Conservation (phyloP, 352 stramenopile genomes). For the Globisporangium nodosum region DNA sequence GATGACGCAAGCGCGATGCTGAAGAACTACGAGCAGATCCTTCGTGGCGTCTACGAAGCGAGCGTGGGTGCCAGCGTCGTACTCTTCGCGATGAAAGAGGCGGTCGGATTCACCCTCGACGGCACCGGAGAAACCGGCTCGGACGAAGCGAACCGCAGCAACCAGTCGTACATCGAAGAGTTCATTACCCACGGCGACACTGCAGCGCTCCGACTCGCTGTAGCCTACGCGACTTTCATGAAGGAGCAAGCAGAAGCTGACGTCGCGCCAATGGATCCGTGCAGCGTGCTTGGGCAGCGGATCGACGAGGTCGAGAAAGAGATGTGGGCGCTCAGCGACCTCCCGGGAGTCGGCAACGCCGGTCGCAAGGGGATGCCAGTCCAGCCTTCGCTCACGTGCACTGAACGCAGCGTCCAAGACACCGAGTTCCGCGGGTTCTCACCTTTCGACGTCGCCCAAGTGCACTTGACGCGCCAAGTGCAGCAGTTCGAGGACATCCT, state of each 20-base stretch:
- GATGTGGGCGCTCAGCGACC: constrained; percentile 52
- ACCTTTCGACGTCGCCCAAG: constrained; percentile 16
- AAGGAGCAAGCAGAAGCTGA: constrained; percentile 4
- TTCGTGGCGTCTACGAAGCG: constrained; percentile 33
- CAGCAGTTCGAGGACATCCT: constrained; percentile 55
- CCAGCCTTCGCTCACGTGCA: constrained; percentile 20
- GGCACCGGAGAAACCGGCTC: not conserved
- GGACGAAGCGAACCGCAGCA: constrained; percentile 4
- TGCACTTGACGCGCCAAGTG: constrained; percentile 58
- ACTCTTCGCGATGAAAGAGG: constrained; percentile 47
- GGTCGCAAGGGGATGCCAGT: constrained; percentile 56
- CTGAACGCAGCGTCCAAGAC: constrained; percentile 46
- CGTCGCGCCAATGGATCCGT: constrained; percentile 6
- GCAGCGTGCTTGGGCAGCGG: constrained; percentile 16
- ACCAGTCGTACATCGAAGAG: constrained; percentile 18
- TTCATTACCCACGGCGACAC: constrained; percentile 51
- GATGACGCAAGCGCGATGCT: not conserved
- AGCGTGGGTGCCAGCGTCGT: constrained; percentile 48
- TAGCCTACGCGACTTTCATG: constrained; percentile 19
- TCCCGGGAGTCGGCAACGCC: constrained; percentile 63
- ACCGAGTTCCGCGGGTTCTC: constrained; percentile 51
- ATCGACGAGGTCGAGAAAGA: constrained; percentile 48
- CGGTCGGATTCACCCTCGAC: constrained; percentile 16
- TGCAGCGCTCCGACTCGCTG: constrained; percentile 25
- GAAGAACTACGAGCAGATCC: constrained; percentile 25